A percentile compares a stretch with the other conserved stretches of the same genome.
Conservation (phyloP, 2,329 filamentous ascomycete genomes). For the Xylaria sp. region DNA sequence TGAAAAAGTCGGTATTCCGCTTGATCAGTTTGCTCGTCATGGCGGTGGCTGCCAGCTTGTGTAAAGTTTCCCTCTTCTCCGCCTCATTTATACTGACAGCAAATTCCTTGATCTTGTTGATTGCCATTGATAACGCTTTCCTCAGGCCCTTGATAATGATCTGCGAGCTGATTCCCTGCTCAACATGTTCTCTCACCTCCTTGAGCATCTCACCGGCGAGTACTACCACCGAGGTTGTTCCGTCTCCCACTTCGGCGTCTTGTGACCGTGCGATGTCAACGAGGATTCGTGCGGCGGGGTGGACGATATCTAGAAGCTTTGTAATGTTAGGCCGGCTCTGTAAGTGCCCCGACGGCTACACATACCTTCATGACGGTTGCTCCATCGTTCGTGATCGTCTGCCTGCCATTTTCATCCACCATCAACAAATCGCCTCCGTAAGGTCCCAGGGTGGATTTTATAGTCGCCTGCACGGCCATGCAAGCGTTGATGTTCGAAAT, state of each 20-base stretch:
- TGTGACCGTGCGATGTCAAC: slow-evolving; percentile 98
- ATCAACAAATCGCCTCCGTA: slow-evolving; percentile 96
- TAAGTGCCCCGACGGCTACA: not conserved
- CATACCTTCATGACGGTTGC: slow-evolving; percentile 96
- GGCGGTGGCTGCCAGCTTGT: slow-evolving; percentile 88
- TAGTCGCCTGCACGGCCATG: slow-evolving; percentile 90
- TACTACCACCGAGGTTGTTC: slow-evolving; percentile 96
- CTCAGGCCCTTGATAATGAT: slow-evolving; percentile 96
- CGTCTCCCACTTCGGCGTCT: slow-evolving; percentile 98
- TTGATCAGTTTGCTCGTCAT: slow-evolving; percentile 99
- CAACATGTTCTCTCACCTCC: slow-evolving; percentile 93
- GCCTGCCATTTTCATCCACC: slow-evolving; percentile 91
- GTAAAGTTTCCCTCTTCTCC: slow-evolving; percentile 83
- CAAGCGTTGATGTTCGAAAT: slow-evolving; percentile 99
- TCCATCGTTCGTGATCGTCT: slow-evolving; percentile 99
- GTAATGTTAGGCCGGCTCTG: slow-evolving; percentile 3
- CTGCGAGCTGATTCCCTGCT: slow-evolving; percentile 96
- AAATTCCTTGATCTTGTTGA: slow-evolving; percentile 99
- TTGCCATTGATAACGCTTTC: slow-evolving; percentile 84
- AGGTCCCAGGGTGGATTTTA: slow-evolving; percentile 93
- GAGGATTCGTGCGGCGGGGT: slow-evolving; percentile 94
- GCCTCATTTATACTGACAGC: slow-evolving; percentile 81
- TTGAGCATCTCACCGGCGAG: slow-evolving; percentile 97
- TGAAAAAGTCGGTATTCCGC: slow-evolving; percentile 95
- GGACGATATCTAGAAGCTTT: slow-evolving; percentile 94